Base-by-base conservation (phyloP, 1,284 basidiomycete genomes). In the Trichosporon inkin region DNA sequence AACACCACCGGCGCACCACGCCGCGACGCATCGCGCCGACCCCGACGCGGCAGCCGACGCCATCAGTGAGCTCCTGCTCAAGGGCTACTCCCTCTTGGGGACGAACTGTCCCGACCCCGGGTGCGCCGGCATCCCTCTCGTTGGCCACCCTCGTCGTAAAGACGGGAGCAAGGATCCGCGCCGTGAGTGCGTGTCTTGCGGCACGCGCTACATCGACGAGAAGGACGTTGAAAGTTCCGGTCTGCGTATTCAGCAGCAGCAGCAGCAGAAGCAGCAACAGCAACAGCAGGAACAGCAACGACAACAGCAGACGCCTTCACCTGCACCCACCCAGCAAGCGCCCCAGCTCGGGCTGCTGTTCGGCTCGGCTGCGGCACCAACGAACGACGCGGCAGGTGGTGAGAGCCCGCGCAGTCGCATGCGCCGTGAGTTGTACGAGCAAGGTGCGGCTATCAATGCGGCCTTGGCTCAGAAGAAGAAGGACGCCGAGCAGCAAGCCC, bases 111-210 rank as follows among this genome's bases (percentile, higher is more conserved):
- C 73, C 13, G 69, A 69, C 34, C 41, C 71, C 3, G 44, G 61
- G 3, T 79, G 77, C 58, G 58, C 62, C 22, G 76, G 74, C 14
- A 69, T 79, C 8, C 77, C 75, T 0, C 68, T 79, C 19, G 73
- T 78, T 10, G 77, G 77, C 1, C 75, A 72, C 56, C 77, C 77
- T 1, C 61, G 68, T 22, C 65, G 63, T 20, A 57, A 63, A 17
- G 71, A 72, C 37, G 72, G 71, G 0, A 61, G 55, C 1, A 68
- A 64, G 38, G 73, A 75, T 53, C 61, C 67, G 11, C 63, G 70
- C 39, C 65, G 67, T 58, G 65, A 71, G 65, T 77, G 75, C 49
- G 75, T 77, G 6, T 53, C 57, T 13, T 77, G 75, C 52, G 70
- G 68, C 10, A 60, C 62, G 17, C 60, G 71, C 40, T 77, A 69